Base-by-base conservation (phyloP, 2,329 filamentous ascomycete species). In the Lecanoromycetidae sp. region DNA sequence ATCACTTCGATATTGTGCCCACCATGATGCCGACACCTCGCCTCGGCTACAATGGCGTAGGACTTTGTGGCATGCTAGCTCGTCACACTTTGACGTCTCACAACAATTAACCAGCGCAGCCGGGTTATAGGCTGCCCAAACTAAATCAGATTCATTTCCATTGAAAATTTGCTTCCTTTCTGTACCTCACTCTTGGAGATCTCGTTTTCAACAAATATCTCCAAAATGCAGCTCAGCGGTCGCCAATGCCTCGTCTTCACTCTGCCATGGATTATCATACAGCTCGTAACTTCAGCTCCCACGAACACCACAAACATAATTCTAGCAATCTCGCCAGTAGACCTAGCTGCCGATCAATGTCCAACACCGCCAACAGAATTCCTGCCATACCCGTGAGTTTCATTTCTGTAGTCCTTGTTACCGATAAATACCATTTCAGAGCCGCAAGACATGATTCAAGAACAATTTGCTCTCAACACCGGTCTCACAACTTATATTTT, bases 361-460 rank as follows among this genome's bases (percentile, higher is more conserved):
- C 49, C 49, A 10, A 54, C 52, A 2, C 52, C 52, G 13, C 52
- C 49, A 20, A 54, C 49, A 2, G 40, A 54, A 40, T 54, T 47
- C 35, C 15, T 54, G 1, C 52, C 52, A 6, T 54, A 54, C 35
- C 43, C 52, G n/a, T n/a, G n/a, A n/a, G n/a, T 1, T n/a, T n/a
- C n/a, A n/a, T n/a, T n/a, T n/a, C n/a, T n/a, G n/a, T n/a, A n/a
- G n/a, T n/a, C n/a, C n/a, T n/a, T n/a, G n/a, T n/a, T n/a, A n/a
- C n/a, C n/a, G n/a, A n/a, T n/a, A n/a, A n/a, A n/a, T n/a, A n/a
- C n/a, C n/a, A n/a, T n/a, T n/a, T n/a, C n/a, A n/a, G n/a, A n/a
- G n/a, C n/a, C n/a, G n/a, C n/a, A n/a, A n/a, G n/a, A n/a, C n/a
- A n/a, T n/a, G n/a, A n/a, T n/a, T n/a, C n/a, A n/a, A n/a, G n/a